Base-by-base conservation (phyloP, 176 grass and related monocot species). In the Calamus simplicifolius region DNA sequence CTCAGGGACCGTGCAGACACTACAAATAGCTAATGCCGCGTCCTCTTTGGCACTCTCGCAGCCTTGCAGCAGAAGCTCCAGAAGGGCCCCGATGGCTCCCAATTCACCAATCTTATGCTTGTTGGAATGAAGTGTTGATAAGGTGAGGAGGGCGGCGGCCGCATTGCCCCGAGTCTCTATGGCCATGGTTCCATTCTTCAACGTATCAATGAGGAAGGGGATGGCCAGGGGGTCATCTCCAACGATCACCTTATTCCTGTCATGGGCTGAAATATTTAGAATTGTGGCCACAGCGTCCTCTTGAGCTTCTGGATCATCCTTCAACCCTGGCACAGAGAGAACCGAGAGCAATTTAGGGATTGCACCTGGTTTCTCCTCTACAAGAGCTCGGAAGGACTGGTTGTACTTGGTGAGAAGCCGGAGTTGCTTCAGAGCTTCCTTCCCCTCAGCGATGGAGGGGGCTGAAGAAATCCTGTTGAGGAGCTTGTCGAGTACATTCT, bases 241-340 rank as follows among this genome's bases (percentile, higher is more conserved):
- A 61, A 95, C 73, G 25, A 81, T 80, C 63, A 79, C 84, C 70
- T 95, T 95, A 38, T 95, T 95, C 59, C 76, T 79, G 25, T 95
- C 90, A 76, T 89, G 90, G 53, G 89, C 77, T 30, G 90, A 95
- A 51, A 95, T 75, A 50, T 95, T 95, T 10, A 95, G 77, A 63
- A 95, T 83, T 56, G 84, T 76, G 16, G 90, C 89, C 54, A 95
- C 90, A 27, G 81, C 75, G 38, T 95, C 90, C 67, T 95, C 90
- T 15, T 85, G 63, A 21, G 89, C 73, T 62, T 95, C 71, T 43
- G 69, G 76, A 58, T 83, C 79, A 27, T 63, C 74, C 56, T 79
- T 76, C 65, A 86, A 80, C 49, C 58, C 70, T 53, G 82, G 79
- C 19, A 28, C 64, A 2, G 85, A 83, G 18, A 79, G 69, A 18